phyloP scores from a whole-genome alignment of 352 stramenopile species.

The Phytophthora brassicae region DNA sequence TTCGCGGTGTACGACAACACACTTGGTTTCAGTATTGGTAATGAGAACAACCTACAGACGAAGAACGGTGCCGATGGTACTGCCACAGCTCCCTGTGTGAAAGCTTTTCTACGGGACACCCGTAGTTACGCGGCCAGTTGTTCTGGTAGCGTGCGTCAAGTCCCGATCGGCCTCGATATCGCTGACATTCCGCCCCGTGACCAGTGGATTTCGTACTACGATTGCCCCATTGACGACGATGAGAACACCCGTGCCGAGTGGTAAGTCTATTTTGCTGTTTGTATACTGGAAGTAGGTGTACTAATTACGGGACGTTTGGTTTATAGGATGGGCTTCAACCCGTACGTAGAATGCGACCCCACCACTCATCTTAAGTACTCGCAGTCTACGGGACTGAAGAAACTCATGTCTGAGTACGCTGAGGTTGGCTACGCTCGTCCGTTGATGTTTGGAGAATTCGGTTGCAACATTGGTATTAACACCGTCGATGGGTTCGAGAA shows the following conservation, averaged over 20 bases:
- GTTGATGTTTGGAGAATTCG: conserved; percentile 80
- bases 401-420: conserved; percentile 64
- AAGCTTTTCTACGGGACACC: conserved; percentile 62
- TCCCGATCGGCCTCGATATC: conserved; percentile 68
- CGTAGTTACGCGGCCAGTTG: conserved; percentile 53
- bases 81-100: conserved; percentile 56
- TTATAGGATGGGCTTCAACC: conserved; percentile 48
- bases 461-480: conserved; percentile 66
- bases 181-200: conserved; percentile 54
- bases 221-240: conserved; percentile 54
- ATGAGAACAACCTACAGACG: conserved; percentile 59
- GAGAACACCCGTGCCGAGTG: conserved; percentile 58
- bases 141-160: conserved; percentile 37
- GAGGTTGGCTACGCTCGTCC: conserved; percentile 48
- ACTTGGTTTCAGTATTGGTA: conserved; percentile 57
- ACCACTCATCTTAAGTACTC: conserved; percentile 51
- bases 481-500: conserved; percentile 72
- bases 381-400: conserved; percentile 58
- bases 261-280: conserved; percentile 9
- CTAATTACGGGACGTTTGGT: not conserved
- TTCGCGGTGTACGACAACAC: conserved; percentile 80
- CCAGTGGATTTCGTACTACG: conserved; percentile 64
- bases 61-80: conserved; percentile 28
- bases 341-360: conserved; percentile 64
- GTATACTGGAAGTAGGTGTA: not conserved